phyloP scores from a whole-genome alignment of 2,329 filamentous ascomycete genomes.

The Ceratocystis cubensis region DNA sequence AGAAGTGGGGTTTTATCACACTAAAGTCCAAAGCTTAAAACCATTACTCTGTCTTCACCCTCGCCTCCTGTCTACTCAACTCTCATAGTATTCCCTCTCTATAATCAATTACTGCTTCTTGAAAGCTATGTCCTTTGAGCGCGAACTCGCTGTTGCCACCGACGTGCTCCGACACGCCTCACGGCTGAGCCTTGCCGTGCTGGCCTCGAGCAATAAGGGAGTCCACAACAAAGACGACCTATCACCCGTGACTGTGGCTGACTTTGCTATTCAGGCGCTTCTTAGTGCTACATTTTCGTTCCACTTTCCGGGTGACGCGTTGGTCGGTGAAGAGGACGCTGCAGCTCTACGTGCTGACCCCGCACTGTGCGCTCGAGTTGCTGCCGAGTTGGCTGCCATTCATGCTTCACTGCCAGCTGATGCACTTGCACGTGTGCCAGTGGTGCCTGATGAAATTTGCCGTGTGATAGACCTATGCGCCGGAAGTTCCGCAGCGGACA shows the following conservation, averaged over 20 bases:
- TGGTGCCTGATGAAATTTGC: conserved; percentile 36
- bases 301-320: conserved; percentile 39
- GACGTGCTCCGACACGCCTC: conserved; percentile 35
- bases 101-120: not conserved
- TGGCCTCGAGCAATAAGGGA: conserved; percentile 38
- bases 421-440: conserved; percentile 27
- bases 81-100: not conserved
- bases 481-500: conserved; percentile 29
- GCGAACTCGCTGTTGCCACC: conserved; percentile 35
- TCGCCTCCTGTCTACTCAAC: not conserved
- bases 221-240: conserved; percentile 42
- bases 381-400: conserved; percentile 31
- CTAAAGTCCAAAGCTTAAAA: not conserved
- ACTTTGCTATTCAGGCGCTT: conserved; percentile 47
- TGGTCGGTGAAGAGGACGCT: conserved; percentile 46
- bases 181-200: conserved; percentile 37
- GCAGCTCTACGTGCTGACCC: conserved; percentile 35
- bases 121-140: conserved; percentile 27
- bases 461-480: conserved; percentile 41
- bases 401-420: conserved; percentile 24
- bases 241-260: conserved; percentile 46
- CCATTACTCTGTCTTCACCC: not conserved
- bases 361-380: conserved; percentile 36
- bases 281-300: conserved; percentile 38
- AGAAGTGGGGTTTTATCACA: not conserved